These are phyloP conservation scores for Hemerocallis citrina DNA, from an alignment of 106 monocot genomes.

Conservation along the genomic window DNA sequence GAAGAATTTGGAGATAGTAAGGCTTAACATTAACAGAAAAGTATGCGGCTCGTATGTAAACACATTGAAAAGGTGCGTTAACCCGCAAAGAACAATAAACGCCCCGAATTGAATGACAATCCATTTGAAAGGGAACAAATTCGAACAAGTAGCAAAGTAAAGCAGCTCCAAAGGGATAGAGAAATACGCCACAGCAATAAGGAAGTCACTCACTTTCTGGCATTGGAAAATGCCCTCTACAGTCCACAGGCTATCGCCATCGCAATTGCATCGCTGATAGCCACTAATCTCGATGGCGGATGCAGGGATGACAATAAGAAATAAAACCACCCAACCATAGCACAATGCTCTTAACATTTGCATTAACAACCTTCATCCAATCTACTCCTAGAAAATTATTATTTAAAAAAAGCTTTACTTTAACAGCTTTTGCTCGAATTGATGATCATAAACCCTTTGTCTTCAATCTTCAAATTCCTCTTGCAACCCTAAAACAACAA, in stretches of 20 bases:
- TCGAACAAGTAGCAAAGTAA: conserved; percentile 51
- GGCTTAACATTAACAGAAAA: conserved; percentile 41
- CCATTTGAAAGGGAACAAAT: conserved; percentile 73
- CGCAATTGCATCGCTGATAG: conserved; percentile 36
- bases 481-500: neutral
- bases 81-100: conserved; percentile 68
- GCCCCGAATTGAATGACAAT: conserved; percentile 61
- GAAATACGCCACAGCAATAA: conserved; percentile 73
- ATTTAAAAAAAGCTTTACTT: neutral
- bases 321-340: conserved; percentile 16
- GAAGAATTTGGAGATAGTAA: conserved; percentile 56
- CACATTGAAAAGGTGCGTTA: conserved; percentile 62
- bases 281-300: conserved; percentile 14
- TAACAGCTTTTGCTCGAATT: neutral
- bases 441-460: conserved; percentile 1
- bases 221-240: conserved; percentile 38
- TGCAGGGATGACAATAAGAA: conserved; percentile 3
- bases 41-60: conserved; percentile 63
- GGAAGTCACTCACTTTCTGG: conserved; percentile 61
- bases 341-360: conserved; percentile 25
- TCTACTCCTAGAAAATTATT: neutral
- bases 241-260: conserved; percentile 32
- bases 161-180: conserved; percentile 76
- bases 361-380: conserved; percentile 19
- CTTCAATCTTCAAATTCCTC: neutral